Base-by-base conservation (phyloP, 768 basidiomycete genomes). In the Gautieria morchelliformis region DNA sequence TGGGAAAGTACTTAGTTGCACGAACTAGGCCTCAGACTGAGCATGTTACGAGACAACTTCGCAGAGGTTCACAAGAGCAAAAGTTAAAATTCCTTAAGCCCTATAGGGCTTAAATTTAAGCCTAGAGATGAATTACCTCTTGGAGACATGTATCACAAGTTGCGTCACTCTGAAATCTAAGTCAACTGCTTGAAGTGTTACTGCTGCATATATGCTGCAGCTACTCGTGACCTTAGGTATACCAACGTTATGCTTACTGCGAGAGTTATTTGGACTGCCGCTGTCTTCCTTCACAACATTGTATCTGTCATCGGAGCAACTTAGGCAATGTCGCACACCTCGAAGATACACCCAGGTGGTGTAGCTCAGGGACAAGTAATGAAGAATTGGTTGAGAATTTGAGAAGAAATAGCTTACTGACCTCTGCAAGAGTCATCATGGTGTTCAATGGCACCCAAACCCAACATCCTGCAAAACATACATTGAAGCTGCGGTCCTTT, bases 361-460 rank as follows among this genome's bases (percentile, higher is more conserved):
- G 78, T 32, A 86, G 85, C 66, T 78, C 73, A 42, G 92, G 91
- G 22, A 69, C 65, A 10, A 80, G 81, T 4, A 94, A 92, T 64
- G 63, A 70, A 17, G 86, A 90, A 62, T 82, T 96, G 46, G 75
- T 96, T 58, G 62, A 72, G 22, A 92, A 91, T 68, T 72, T 96
- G 72, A 63, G 67, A 3, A 68, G 62, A 39, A 69, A 74, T 50
- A 76, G 75, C 3, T 81, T 90, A 39, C 74, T 89, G 48, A 71
- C 70, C 20, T 80, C 82, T 3, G 76, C 82, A 1, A 64, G 69
- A 12, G 81, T 89, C 12, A n/a, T n/a, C n/a, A n/a, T n/a, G n/a
- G n/a, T n/a, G n/a, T n/a, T n/a, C n/a, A n/a, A n/a, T n/a, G n/a
- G n/a, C n/a, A n/a, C n/a, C n/a, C n/a, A 11, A 35, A 5, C 11